phyloP scores from a whole-genome alignment of 805 yeast species.

The Yamadazyma kitorensis region DNA sequence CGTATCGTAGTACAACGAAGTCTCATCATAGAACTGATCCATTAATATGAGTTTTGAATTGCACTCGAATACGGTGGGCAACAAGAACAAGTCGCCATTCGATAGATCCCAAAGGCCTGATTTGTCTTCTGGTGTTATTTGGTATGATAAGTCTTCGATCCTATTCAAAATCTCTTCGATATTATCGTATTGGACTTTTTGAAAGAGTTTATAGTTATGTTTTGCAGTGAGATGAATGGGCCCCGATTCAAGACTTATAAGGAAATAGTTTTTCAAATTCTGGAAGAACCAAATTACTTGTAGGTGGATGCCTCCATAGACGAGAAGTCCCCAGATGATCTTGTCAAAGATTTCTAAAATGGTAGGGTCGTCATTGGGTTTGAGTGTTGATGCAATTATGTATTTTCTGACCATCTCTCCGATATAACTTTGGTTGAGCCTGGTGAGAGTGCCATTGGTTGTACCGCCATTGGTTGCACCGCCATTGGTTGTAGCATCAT shows the following conservation, averaged over 20 bases:
- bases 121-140: constrained; percentile 9
- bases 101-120: constrained; percentile 15
- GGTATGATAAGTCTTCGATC: constrained; percentile 3
- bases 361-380: constrained; percentile 36
- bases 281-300: constrained; percentile 43
- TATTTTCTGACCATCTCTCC: constrained; percentile 38
- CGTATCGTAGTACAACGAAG: constrained; percentile 9
- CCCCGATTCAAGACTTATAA: constrained; percentile 19
- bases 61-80: constrained; percentile 21
- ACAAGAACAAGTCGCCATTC: constrained; percentile 13
- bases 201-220: constrained; percentile 17
- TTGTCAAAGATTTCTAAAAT: constrained; percentile 30
- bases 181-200: constrained; percentile 4
- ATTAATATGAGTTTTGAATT: constrained; percentile 16
- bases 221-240: constrained; percentile 21
- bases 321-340: constrained; percentile 39
- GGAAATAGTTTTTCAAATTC: constrained; percentile 28
- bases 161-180: constrained; percentile 4
- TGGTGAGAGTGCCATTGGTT: no score
- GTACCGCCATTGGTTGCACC: no score
- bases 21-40: constrained; percentile 20
- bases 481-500: no score
- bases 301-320: constrained; percentile 45
- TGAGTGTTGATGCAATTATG: constrained; percentile 30
- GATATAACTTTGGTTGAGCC: constrained; percentile 15